A percentile compares a stretch with the other conserved stretches of the same genome.
Conservation (phyloP, 148 eudicot species). For the Rhododendron griersonianum region DNA sequence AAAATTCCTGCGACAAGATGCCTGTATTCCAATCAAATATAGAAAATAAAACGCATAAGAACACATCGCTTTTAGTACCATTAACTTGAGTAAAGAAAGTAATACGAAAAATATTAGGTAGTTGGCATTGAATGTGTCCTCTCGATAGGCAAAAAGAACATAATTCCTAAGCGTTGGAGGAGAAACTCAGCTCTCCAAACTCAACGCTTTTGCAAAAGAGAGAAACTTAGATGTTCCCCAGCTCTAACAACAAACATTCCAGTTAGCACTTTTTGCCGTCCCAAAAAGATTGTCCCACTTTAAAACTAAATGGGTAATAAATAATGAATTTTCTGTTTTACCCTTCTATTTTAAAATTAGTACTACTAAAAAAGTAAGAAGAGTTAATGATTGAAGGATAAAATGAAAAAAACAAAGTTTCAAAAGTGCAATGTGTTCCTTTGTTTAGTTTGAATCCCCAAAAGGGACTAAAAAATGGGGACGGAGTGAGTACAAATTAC, state of each 20-base stretch:
- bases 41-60: not conserved
- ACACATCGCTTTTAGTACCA: not conserved
- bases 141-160: not conserved
- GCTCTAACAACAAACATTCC: not conserved
- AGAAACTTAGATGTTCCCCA: not conserved
- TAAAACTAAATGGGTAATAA: not conserved
- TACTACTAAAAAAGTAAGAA: not conserved
- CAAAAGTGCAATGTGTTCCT: not conserved
- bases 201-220: not conserved
- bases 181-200: slow-evolving; percentile 2
- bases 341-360: not conserved
- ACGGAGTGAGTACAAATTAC: not conserved
- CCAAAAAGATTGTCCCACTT: not conserved
- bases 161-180: not conserved
- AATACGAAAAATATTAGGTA: not conserved
- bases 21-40: slow-evolving; percentile 36
- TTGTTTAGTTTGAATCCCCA: not conserved
- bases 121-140: not conserved
- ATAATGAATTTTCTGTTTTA: too few species aligned
- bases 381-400: not conserved
- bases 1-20: slow-evolving; percentile 60
- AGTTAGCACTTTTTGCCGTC: not conserved
- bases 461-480: not conserved
- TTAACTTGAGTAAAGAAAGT: not conserved
- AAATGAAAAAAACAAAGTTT: not conserved